These are phyloP conservation scores for Hanseniaspora vineae DNA, from an alignment of 805 yeast genomes.

Conservation along the genomic window DNA sequence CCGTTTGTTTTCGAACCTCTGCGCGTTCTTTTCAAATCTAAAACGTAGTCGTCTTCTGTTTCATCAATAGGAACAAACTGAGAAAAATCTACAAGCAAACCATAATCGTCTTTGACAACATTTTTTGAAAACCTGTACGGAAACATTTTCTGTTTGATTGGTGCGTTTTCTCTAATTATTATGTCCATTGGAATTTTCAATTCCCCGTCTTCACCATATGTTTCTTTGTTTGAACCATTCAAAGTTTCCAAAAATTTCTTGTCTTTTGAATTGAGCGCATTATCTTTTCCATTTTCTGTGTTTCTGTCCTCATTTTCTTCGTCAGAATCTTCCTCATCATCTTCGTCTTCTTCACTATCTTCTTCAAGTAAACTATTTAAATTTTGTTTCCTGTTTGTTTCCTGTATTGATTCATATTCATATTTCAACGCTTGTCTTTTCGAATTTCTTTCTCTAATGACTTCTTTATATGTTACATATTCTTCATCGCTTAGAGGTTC, in stretches of 20 bases:
- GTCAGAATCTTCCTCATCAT: conserved; percentile 20
- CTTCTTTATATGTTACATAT: neutral
- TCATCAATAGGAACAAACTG: conserved; percentile 45
- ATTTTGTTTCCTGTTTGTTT: neutral
- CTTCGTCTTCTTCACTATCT: conserved; percentile 17
- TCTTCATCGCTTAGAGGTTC: neutral
- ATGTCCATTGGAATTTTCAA: conserved; percentile 17
- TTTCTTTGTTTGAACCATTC: conserved; percentile 18
- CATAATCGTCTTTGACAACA: conserved; percentile 73
- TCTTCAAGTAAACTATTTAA: conserved; percentile 8
- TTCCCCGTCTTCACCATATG: conserved; percentile 12
- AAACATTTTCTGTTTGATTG: conserved; percentile 46
- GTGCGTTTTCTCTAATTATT: conserved; percentile 12
- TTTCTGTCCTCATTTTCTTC: conserved; percentile 24
- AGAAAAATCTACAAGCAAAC: conserved; percentile 55
- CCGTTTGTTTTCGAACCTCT: conserved; percentile 13
- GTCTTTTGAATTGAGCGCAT: neutral
- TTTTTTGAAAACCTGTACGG: conserved; percentile 48
- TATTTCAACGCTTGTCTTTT: conserved; percentile 11
- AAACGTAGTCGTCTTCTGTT: conserved; percentile 26
- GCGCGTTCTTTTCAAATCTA: conserved; percentile 15
- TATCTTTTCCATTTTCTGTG: too few relatives aligned
- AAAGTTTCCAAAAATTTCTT: conserved; percentile 21
- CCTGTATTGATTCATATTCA: conserved; percentile 14
- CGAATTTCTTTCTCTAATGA: conserved; percentile 11